Percentiles rank a stretch among this genome's conserved stretches.
Conservation (phyloP, 2,329 filamentous ascomycete genomes). For the Penicillium hordei region DNA sequence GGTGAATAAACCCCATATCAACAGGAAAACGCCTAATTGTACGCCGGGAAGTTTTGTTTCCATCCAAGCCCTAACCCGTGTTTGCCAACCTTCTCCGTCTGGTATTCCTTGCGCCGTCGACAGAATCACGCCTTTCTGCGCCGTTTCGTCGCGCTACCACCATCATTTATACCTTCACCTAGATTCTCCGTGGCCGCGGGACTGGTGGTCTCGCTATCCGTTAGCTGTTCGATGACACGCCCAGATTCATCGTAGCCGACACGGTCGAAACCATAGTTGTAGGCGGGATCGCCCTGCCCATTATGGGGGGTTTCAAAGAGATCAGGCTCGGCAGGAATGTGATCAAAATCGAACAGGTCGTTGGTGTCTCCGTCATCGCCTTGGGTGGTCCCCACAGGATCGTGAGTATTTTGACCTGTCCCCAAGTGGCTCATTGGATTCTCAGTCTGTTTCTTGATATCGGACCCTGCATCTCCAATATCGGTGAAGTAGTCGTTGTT, state of each 20-base stretch:
- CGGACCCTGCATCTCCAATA: conserved; percentile 35
- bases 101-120: neutral
- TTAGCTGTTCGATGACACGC: conserved; percentile 44
- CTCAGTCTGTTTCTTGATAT: conserved; percentile 27
- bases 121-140: conserved; percentile 33
- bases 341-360: conserved; percentile 46
- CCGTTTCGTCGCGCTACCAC: conserved; percentile 32
- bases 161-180: conserved; percentile 23
- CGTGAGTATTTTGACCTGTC: conserved; percentile 19
- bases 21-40: conserved; percentile 10
- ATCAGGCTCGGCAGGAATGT: conserved; percentile 36
- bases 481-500: conserved; percentile 58
- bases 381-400: conserved; percentile 19
- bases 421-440: conserved; percentile 19
- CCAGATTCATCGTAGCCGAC: conserved; percentile 31
- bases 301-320: conserved; percentile 33
- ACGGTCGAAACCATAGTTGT: conserved; percentile 38
- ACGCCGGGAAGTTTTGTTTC: neutral
- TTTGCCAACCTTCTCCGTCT: neutral
- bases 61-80: neutral
- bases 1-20: conserved; percentile 1
- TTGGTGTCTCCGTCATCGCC: conserved; percentile 34
- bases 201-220: conserved; percentile 47
- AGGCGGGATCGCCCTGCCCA: conserved; percentile 24
- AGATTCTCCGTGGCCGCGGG: conserved; percentile 37